Conservation (phyloP, 257 asterid genomes). For the Penstemon barbatus region DNA sequence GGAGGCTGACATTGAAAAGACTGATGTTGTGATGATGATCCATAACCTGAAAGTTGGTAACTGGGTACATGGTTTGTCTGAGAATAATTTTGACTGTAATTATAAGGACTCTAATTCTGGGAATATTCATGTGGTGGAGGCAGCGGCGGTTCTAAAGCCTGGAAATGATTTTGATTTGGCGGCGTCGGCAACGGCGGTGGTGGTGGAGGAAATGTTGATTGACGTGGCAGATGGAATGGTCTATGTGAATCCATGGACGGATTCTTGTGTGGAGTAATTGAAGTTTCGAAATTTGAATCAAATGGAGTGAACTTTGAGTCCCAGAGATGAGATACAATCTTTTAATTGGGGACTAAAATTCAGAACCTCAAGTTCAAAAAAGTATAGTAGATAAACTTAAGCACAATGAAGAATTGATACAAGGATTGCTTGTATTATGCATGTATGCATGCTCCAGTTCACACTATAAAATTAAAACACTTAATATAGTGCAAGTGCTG, state of each 20-base stretch:
- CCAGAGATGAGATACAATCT: constrained; percentile 23
- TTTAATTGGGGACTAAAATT: constrained; percentile 4
- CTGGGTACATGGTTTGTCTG: too few relatives aligned
- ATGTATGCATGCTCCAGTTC: background rate
- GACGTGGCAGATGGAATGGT: constrained; percentile 79
- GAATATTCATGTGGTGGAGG: too few relatives aligned
- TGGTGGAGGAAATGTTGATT: constrained; percentile 50
- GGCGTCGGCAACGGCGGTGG: constrained; percentile 64
- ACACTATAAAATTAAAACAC: too few relatives aligned
- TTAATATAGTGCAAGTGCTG: too few relatives aligned
- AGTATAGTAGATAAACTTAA: constrained; percentile 10
- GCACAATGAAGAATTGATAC: background rate
- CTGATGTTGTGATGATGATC: too few relatives aligned
- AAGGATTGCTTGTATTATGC: background rate
- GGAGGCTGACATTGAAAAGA: too few relatives aligned
- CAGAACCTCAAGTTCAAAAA: constrained; percentile 15
- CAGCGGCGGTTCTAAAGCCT: too few relatives aligned
- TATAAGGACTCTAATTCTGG: too few relatives aligned
- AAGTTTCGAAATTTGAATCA: constrained; percentile 7
- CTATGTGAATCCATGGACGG: constrained; percentile 79
- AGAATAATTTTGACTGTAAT: too few relatives aligned
- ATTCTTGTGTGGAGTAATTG: constrained; percentile 3
- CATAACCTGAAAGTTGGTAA: too few relatives aligned
- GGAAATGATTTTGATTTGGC: constrained; percentile 56
- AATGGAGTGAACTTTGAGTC: constrained; percentile 16